A percentile compares a stretch with the other conserved stretches of the same genome.
Evolutionary conservation across 768 basidiomycete genomes (phyloP).

Genomic region (Lepiota subincarnata): DNA sequence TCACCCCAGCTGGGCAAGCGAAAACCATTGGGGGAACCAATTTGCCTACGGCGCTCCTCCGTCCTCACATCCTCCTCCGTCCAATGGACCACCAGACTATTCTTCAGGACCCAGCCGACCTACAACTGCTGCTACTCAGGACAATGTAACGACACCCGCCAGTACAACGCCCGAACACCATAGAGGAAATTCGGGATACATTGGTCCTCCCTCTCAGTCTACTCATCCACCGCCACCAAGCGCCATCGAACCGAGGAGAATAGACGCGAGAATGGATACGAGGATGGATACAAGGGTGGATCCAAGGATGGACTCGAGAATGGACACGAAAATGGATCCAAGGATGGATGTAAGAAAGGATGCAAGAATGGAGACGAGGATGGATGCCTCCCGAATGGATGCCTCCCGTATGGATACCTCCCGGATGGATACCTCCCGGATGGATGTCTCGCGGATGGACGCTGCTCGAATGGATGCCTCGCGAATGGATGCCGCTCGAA

Average conservation of each 20-base stretch:
- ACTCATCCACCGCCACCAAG: background rate
- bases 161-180: background rate
- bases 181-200: slow-evolving; percentile 8
- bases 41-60: slow-evolving; percentile 8
- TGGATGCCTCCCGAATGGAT: background rate
- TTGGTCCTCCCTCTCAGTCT: slow-evolving; percentile 1
- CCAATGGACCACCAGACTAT: slow-evolving; percentile 2
- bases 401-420: background rate
- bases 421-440: background rate
- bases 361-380: background rate
- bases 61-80: slow-evolving; percentile 3
- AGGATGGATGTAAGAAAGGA: background rate
- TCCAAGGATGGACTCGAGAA: slow-evolving; percentile 1
- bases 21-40: slow-evolving; percentile 6
- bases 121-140: slow-evolving; percentile 7
- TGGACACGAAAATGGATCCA: slow-evolving; percentile 2
- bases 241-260: slow-evolving; percentile 8
- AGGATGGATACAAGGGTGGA: slow-evolving; percentile 3
- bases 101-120: slow-evolving; percentile 1
- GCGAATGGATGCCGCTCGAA: background rate
- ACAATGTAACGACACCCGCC: slow-evolving; percentile 1
- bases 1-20: slow-evolving; percentile 7
- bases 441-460: background rate
- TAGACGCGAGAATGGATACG: slow-evolving; percentile 2
- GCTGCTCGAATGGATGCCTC: background rate